Base-by-base conservation (phyloP, 768 basidiomycete genomes). In the Thelephora aurantiotincta region DNA sequence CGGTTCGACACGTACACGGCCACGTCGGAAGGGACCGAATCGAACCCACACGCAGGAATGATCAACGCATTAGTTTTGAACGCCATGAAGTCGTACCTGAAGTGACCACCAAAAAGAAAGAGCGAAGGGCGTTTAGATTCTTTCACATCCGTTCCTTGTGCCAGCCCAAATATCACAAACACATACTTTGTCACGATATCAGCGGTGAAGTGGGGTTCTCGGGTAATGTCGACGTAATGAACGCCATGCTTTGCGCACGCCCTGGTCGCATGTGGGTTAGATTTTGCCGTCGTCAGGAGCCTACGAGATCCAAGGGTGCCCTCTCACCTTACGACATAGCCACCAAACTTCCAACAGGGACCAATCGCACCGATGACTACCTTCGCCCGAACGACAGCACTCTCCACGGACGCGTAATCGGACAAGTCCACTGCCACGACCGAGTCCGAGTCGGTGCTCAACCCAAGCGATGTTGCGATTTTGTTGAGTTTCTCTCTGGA, bases 181-280 rank as follows among this genome's bases (percentile, higher is more conserved):
- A 30, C 77, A 56, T 54, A 78, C 82, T 72, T 58, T 23, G 63
- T 30, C 43, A 87, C 76, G 45, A 88, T 80, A 12, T 76, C 64
- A 51, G 64, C 65, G 41, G 82, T 71, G 77, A 81, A 91, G 2
- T 68, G 64, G 0, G 71, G 63, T 60, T 93, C 90, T 6, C 83
- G 82, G 1, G 82, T 77, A 33, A 92, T 66, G 62, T 97, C 93
- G 20, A 90, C 78, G 59, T 94, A 93, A 61, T 93, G 88, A 5
- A 76, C 72, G 4, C 84, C 80, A 50, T 82, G 66, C 33, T 65
- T 66, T 4, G 80, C 83, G 52, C 90, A 93, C 4, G 83, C 80
- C 48, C 75, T 84, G 33, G 18, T 6, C 19, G 23, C 42, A 30
- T 30, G 26, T 30, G 26, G 26, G 4, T 30, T 11, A 19, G 16